These are phyloP conservation scores for Solanum sejunctum DNA, from an alignment of 257 asterid species.

Conservation along the genomic window DNA sequence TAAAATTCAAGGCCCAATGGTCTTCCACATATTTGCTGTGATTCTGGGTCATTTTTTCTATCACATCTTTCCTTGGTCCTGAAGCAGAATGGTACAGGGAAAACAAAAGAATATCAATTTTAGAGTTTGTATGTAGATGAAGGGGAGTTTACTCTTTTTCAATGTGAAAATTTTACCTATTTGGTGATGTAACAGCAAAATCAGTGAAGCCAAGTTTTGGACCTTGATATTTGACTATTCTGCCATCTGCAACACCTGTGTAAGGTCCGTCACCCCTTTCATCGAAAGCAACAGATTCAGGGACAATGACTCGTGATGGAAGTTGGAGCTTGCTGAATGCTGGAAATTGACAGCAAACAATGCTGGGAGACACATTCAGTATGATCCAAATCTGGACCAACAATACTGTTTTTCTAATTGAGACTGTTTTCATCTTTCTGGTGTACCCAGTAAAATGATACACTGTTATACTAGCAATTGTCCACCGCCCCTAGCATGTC, in stretches of 20 bases:
- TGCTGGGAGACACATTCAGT: neutral
- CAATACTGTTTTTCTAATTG: neutral
- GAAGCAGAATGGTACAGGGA: neutral
- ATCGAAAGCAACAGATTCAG: conserved; percentile 26
- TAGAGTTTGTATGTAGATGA: neutral
- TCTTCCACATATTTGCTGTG: conserved; percentile 24
- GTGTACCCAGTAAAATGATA: too few species aligned
- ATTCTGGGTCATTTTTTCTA: conserved; percentile 8
- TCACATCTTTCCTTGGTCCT: conserved; percentile 33
- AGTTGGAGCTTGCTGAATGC: neutral
- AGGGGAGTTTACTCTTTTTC: neutral
- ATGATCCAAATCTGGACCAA: neutral
- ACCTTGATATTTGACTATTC: conserved; percentile 24
- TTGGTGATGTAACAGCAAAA: conserved; percentile 34
- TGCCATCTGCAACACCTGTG: conserved; percentile 41
- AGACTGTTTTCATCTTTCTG: neutral
- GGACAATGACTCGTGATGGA: conserved; percentile 9
- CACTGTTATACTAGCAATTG: too few species aligned
- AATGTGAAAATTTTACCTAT: conserved; percentile 14
- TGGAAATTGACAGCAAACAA: neutral
- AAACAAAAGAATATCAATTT: neutral
- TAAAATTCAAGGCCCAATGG: conserved; percentile 32
- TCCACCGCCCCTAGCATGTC: neutral
- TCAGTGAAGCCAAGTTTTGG: conserved; percentile 13
- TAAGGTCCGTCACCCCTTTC: conserved; percentile 19